These are phyloP conservation scores for Litsea cubeba DNA, from an alignment of 164 flowering plant species.

Conservation along the genomic window DNA sequence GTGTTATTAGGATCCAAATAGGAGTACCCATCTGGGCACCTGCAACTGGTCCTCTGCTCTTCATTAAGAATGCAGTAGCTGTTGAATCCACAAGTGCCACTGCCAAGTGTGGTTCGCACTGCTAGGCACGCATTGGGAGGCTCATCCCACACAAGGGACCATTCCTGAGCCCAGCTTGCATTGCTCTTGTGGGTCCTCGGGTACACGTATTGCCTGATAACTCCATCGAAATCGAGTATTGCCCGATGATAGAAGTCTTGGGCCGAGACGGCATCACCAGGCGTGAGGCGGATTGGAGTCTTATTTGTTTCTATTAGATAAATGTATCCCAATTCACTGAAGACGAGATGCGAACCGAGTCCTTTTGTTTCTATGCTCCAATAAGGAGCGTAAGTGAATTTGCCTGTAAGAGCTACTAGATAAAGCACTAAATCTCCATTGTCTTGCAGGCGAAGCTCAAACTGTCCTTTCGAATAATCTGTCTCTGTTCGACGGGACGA, in stretches of 20 bases:
- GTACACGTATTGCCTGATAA: slow-evolving; percentile 27
- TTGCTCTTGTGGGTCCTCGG: slow-evolving; percentile 13
- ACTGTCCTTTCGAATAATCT: slow-evolving; percentile 17
- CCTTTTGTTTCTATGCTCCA: not conserved
- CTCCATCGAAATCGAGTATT: slow-evolving; percentile 40
- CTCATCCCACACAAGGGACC: not conserved
- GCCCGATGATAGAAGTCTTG: slow-evolving; percentile 31
- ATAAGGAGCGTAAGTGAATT: not conserved
- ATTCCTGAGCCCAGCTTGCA: slow-evolving; percentile 4
- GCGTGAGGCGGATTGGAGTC: slow-evolving; percentile 16
- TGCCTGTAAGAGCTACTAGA: slow-evolving; percentile 1
- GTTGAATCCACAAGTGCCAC: slow-evolving; percentile 45
- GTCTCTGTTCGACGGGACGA: slow-evolving; percentile 12
- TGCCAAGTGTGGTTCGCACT: not conserved
- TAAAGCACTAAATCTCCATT: slow-evolving; percentile 34
- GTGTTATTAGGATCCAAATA: slow-evolving; percentile 5
- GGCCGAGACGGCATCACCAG: not conserved
- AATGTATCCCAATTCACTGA: slow-evolving; percentile 28
- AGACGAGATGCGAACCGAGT: slow-evolving; percentile 19
- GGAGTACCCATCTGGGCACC: slow-evolving; percentile 29
- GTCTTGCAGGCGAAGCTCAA: slow-evolving; percentile 3
- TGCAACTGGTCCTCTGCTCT: slow-evolving; percentile 25
- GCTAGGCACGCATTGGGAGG: slow-evolving; percentile 9
- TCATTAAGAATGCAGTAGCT: slow-evolving; percentile 32
- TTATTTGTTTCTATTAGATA: slow-evolving; percentile 16